These are phyloP conservation scores for Cyberlindnera saturnus DNA, from an alignment of 805 yeast species.

Conservation along the genomic window DNA sequence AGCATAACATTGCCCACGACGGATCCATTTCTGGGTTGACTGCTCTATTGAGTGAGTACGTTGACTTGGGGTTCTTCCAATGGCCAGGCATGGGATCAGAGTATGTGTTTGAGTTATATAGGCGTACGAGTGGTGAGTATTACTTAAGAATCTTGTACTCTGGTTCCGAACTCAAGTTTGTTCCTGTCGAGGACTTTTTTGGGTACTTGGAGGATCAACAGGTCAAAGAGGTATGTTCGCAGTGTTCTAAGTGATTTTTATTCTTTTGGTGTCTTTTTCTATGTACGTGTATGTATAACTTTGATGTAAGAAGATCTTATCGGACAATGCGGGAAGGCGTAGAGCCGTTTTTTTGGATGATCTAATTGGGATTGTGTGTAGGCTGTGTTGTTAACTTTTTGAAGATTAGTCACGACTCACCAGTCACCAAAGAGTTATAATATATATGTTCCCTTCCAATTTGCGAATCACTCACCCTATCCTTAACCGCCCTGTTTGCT, in stretches of 20 bases:
- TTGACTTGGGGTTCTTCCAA: slow-evolving; percentile 25
- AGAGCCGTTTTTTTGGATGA: no score
- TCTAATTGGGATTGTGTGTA: no score
- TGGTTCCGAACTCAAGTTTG: slow-evolving; percentile 24
- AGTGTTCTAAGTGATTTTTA: slow-evolving; percentile 3
- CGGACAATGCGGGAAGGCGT: no score
- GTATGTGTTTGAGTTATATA: slow-evolving; percentile 34
- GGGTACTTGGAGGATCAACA: slow-evolving; percentile 15
- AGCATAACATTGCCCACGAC: slow-evolving; percentile 39
- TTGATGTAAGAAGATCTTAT: no score
- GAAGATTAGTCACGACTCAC: no score
- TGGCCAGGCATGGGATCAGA: slow-evolving; percentile 49
- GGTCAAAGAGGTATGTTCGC: slow-evolving; percentile 7
- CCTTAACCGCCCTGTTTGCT: no score
- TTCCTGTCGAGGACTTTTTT: slow-evolving; percentile 13
- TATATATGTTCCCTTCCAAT: no score
- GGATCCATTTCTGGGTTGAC: slow-evolving; percentile 31
- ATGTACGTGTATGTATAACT: no score
- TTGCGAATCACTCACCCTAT: no score
- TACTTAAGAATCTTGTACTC: slow-evolving; percentile 31
- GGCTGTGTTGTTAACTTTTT: no score
- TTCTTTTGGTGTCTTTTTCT: neutral
- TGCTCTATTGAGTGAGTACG: slow-evolving; percentile 28
- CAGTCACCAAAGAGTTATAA: no score
- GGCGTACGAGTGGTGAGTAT: slow-evolving; percentile 20